Evolutionary conservation across 2,329 filamentous ascomycete species (phyloP), one percentile per base, ranked within the genome.

Genomic region (Ophiostoma sp.): DNA sequence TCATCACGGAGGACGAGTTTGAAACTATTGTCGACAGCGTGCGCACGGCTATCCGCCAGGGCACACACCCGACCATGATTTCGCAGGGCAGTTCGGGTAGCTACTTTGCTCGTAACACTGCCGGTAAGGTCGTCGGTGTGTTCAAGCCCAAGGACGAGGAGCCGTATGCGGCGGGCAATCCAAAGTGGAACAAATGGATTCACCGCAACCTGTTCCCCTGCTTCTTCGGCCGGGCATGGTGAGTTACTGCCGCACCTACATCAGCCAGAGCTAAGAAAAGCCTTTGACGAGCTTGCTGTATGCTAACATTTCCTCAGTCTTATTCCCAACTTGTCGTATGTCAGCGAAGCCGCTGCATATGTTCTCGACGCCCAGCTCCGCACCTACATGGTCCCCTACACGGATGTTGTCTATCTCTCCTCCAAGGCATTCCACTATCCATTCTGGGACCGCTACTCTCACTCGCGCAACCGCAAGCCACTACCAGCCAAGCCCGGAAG

Each of bases 111-210:
- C 86, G 93, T 69, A 96, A 97, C 74, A 86, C 86, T 0, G 89
- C 94, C 68, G 95, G 95, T 66, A 97, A 96, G 80, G 92, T 97
- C 16, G 92, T 99, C 4, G 95, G 93, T 47, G 95, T 99, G 4
- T 99, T 99, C 81, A 99, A 99, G 78, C 95, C 95, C 58, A 99
- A 99, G 79, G 95, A 99, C 74, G 95, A 99, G 80, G 96, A 99
- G 78, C 95, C 95, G 0, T 99, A 97, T 76, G 95, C 95, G 1
- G 95, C 92, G 44, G 90, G 92, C 73, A 99, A 99, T 76, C 95
- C 95, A 5, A 99, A 99, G 78, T 98, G 94, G 94, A 98, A 96
- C 74, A 99, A 99, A 79, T 99, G 95, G 95, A 93, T 99, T 81
- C 95, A 99, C 78, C 85, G 95, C 72, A 99, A 99, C 77, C 77